Evolutionary conservation across 108 stramenopile genomes (phyloP).

Genomic region (Schizochytrium sp.): DNA sequence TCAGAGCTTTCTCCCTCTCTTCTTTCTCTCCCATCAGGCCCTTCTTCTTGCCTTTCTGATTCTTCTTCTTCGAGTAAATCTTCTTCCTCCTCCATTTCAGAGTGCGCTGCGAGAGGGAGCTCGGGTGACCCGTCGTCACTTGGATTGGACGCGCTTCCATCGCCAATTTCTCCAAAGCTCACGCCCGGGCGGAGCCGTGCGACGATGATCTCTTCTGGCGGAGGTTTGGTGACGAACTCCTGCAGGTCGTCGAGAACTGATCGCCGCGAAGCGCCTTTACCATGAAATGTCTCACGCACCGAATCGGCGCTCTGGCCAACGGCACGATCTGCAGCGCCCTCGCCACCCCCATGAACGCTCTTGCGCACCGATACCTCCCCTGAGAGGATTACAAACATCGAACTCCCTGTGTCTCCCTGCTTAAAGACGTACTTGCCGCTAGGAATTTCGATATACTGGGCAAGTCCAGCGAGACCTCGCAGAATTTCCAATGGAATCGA

Average conservation of each 20-base stretch:
- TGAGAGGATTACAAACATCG: neutral
- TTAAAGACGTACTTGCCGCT: neutral
- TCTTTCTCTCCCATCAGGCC: no score
- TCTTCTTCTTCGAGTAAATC: neutral
- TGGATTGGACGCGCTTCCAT: neutral
- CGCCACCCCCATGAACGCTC: no score
- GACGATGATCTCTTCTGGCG: neutral
- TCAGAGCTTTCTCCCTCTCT: no score
- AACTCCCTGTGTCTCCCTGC: neutral
- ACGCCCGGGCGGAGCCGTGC: neutral
- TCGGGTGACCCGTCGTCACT: neutral
- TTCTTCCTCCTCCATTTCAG: no score
- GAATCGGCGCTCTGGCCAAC: neutral
- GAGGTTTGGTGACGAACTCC: neutral
- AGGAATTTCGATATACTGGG: neutral
- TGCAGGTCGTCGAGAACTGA: neutral
- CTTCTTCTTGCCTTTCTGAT: neutral
- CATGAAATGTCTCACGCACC: neutral
- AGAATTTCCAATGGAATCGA: neutral
- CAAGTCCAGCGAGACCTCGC: neutral
- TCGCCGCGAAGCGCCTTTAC: neutral
- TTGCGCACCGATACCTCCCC: neutral
- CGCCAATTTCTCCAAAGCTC: neutral
- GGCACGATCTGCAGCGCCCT: neutral
- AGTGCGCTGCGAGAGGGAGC: no score